phyloP scores from a whole-genome alignment of 2,329 filamentous ascomycete species.

The Pyricularia sp. region DNA sequence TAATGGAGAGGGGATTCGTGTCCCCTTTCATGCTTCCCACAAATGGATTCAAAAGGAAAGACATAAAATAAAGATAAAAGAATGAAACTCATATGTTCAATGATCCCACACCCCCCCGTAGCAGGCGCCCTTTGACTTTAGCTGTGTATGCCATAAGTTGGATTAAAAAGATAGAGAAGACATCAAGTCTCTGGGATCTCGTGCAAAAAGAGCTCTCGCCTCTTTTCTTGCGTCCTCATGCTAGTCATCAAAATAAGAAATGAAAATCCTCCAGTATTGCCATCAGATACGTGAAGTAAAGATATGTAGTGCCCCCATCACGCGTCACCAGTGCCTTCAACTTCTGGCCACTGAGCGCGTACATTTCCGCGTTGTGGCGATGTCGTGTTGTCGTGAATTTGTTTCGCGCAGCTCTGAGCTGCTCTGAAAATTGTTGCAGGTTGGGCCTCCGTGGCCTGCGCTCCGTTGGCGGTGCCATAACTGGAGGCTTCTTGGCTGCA shows the following conservation, averaged over 20 bases:
- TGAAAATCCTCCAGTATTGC: conserved; percentile 11
- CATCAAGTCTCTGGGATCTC: neutral
- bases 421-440: neutral
- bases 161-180: neutral
- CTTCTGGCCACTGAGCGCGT: neutral
- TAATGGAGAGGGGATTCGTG: neutral
- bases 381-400: neutral
- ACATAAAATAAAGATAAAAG: neutral
- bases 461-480: neutral
- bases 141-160: neutral
- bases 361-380: neutral
- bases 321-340: neutral
- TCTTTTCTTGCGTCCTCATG: conserved; percentile 14
- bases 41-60: conserved; percentile 4
- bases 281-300: neutral
- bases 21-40: neutral
- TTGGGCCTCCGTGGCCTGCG: neutral
- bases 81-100: conserved; percentile 2
- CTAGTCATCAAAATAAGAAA: conserved; percentile 17
- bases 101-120: neutral
- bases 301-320: neutral
- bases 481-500: neutral
- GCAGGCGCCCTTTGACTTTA: neutral
- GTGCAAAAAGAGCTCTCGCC: conserved; percentile 9
- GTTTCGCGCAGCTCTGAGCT: neutral